Evolutionary conservation across 352 stramenopile species (phyloP).

Genomic region (Globisporangium recalcitrans): DNA sequence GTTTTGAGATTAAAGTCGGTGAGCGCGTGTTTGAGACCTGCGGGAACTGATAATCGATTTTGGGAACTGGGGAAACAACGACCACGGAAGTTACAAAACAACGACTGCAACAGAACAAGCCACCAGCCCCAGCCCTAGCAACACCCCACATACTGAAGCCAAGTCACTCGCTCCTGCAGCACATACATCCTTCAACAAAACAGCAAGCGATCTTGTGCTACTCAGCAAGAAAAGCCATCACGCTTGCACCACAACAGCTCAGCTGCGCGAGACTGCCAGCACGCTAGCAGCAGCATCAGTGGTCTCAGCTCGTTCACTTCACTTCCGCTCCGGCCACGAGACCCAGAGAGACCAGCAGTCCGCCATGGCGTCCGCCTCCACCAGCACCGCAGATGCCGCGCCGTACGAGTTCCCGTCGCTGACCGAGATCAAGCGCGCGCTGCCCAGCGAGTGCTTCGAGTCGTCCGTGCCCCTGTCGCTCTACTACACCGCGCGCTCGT

Average conservation of each 20-base stretch:
- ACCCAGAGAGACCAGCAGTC: background rate
- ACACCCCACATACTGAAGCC: constrained; percentile 6
- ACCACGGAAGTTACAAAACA: constrained; percentile 1
- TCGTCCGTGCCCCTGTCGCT: constrained; percentile 62
- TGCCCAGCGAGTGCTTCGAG: constrained; percentile 69
- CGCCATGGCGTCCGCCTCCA: constrained; percentile 22
- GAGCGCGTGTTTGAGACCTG: background rate
- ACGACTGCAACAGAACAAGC: background rate
- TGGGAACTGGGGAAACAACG: background rate
- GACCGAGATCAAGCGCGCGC: constrained; percentile 75
- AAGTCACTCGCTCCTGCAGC: background rate
- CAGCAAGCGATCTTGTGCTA: background rate
- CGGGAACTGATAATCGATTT: background rate
- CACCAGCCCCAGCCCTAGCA: background rate
- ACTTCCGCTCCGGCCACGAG: constrained; percentile 5
- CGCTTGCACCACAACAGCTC: background rate
- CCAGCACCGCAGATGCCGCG: constrained; percentile 8
- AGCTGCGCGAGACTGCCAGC: background rate
- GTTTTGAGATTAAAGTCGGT: background rate
- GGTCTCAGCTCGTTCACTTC: background rate
- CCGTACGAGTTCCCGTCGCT: constrained; percentile 68
- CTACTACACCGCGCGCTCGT: constrained; percentile 61
- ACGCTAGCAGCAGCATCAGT: no score
- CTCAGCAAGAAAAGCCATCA: background rate
- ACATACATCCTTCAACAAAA: background rate